Evolutionary conservation across 2,329 filamentous ascomycete genomes (phyloP), one percentile per base, ranked within the genome.

Genomic region (Trichoderma citrinoviride): DNA sequence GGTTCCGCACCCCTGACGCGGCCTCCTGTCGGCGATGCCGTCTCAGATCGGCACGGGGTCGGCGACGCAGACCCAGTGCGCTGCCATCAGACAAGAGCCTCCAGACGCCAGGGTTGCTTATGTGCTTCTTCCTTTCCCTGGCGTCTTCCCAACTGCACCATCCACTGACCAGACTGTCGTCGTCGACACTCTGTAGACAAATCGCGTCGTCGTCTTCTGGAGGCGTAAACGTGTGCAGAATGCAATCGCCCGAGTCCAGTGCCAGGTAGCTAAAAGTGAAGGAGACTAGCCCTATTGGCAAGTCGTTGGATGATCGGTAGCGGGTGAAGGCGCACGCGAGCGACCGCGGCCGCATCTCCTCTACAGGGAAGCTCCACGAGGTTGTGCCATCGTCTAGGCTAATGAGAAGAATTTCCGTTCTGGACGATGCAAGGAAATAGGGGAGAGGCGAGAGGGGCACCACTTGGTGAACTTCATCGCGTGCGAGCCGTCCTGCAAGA

Each of bases 51-150:
- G 68, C 53, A 14, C 71, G 70, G 21, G 70, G 70, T 67, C 79
- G 80, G 67, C 76, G 83, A 33, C 89, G 81, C 14, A 92, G 79
- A 0, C 90, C 90, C 0, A 91, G 78, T 10, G 91, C 78, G 62
- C 84, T 85, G 0, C 87, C 85, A 37, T 82, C 83, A 0, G 82
- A 79, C 7, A 90, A 78, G 1, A 85, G 78, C 66, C 88, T 85
- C 89, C 89, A 92, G 0, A 78, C 73, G 0, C 90, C 90, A 0
- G 88, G 87, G 43, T 88, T 83, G n/a, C 80, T 75, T 7, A 92
- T 80, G 8, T 78, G 80, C 53, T 83, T 82, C 44, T 77, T 81
- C 3, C 80, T 75, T 68, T 86, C 82, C 17, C 77, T 81, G 1
- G 84, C 82, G 23, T 82, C 80, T 6, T 75, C 72, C 84, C 84